Conservation (phyloP, 2,329 filamentous ascomycete species). For the Aspergillus spinulosporus region DNA sequence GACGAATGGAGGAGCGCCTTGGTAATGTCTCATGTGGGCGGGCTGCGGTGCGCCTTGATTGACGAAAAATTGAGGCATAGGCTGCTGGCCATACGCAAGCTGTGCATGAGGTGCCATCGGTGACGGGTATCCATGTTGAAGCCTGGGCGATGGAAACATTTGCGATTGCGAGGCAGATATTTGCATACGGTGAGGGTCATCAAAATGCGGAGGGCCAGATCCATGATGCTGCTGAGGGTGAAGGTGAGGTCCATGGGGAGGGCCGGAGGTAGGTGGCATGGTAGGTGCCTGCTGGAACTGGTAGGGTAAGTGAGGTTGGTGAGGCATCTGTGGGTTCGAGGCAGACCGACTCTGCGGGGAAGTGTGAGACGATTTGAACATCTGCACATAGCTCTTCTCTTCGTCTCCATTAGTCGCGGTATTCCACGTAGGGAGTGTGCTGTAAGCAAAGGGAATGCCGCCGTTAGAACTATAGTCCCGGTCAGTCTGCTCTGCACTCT, state of each 20-base stretch:
- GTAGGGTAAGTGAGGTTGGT: slow-evolving; percentile 80
- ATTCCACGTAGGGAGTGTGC: slow-evolving; percentile 83
- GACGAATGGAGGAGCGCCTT: slow-evolving; percentile 71
- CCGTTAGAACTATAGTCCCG: slow-evolving; percentile 73
- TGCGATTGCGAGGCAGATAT: slow-evolving; percentile 80
- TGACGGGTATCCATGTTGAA: slow-evolving; percentile 68
- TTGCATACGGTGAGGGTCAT: slow-evolving; percentile 83
- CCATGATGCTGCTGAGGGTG: slow-evolving; percentile 72
- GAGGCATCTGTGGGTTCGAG: slow-evolving; percentile 68
- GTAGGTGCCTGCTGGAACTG: slow-evolving; percentile 75
- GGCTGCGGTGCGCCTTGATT: slow-evolving; percentile 70
- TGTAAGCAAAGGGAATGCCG: slow-evolving; percentile 80
- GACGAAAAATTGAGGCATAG: slow-evolving; percentile 70
- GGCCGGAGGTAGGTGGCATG: slow-evolving; percentile 67
- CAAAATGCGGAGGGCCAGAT: slow-evolving; percentile 66
- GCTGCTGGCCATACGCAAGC: slow-evolving; percentile 71
- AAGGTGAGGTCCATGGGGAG: slow-evolving; percentile 76
- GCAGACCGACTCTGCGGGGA: slow-evolving; percentile 67
- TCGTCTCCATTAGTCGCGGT: slow-evolving; percentile 64
- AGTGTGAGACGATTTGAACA: slow-evolving; percentile 71
- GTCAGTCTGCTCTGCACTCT: slow-evolving; percentile 51
- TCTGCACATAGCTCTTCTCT: slow-evolving; percentile 76
- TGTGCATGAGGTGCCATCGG: slow-evolving; percentile 69
- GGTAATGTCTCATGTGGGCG: slow-evolving; percentile 69
- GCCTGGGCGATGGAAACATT: slow-evolving; percentile 80